phyloP scores from a whole-genome alignment of 345 rosid genomes.

The Salix koriyanagi region DNA sequence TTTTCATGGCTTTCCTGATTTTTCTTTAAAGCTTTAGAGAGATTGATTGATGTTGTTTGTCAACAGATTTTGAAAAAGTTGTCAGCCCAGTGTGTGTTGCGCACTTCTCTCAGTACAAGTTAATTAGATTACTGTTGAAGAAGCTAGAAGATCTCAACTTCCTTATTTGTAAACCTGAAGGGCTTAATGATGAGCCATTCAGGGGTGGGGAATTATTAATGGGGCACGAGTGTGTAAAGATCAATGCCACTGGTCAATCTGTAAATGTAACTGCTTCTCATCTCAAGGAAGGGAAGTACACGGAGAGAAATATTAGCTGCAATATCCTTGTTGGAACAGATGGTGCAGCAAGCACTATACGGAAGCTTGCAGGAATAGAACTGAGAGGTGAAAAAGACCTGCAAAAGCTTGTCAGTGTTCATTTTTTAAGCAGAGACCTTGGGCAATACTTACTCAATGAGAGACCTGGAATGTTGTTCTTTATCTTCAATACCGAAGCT shows the following conservation, averaged over 20 bases:
- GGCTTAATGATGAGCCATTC: conserved; percentile 25
- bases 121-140: conserved; percentile 60
- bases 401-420: conserved; percentile 87
- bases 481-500: conserved; percentile 79
- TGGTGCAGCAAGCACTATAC: conserved; percentile 79
- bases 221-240: conserved; percentile 81
- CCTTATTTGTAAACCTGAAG: conserved; percentile 29
- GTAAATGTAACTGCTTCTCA: conserved; percentile 56
- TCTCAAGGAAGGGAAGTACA: conserved; percentile 43
- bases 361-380: conserved; percentile 59
- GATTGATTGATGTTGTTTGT: conserved; percentile 19
- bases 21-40: neutral
- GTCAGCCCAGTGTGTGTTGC: conserved; percentile 88
- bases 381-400: conserved; percentile 73
- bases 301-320: conserved; percentile 51
- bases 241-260: conserved; percentile 40
- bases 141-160: conserved; percentile 56
- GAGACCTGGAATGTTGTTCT: conserved; percentile 91
- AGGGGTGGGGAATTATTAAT: conserved; percentile 51
- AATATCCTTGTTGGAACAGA: conserved; percentile 73
- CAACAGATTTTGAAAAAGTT: conserved; percentile 69
- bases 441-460: conserved; percentile 57
- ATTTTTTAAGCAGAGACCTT: conserved; percentile 76
- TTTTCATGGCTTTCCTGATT: neutral
- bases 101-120: conserved; percentile 85